These are phyloP conservation scores for Onygena corvina DNA, from an alignment of 2,329 filamentous ascomycete genomes.

Conservation along the genomic window DNA sequence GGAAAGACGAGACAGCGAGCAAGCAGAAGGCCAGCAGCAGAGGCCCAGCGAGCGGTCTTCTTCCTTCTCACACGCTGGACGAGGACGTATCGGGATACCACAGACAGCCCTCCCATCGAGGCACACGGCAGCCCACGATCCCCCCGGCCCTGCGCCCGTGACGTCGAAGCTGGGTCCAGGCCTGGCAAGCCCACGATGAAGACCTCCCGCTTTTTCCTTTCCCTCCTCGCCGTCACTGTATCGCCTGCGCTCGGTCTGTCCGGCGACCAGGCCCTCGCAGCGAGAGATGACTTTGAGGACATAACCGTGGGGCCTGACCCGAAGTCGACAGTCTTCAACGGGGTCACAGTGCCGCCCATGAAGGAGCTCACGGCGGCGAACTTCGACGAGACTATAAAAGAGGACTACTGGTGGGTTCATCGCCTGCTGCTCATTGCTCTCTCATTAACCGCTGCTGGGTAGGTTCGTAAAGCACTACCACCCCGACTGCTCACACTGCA, in stretches of 20 bases:
- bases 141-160: not conserved
- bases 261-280: conserved; percentile 19
- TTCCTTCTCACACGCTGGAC: no score
- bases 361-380: conserved; percentile 37
- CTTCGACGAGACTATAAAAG: conserved; percentile 39
- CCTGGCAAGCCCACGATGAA: conserved; percentile 11
- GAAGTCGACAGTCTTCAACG: conserved; percentile 39
- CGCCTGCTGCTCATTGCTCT: not conserved
- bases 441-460: not conserved
- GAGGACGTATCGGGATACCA: no score
- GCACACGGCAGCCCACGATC: not conserved
- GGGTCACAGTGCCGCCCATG: conserved; percentile 40
- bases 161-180: not conserved
- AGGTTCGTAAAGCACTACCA: conserved; percentile 45
- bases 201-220: conserved; percentile 5
- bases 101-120: not conserved
- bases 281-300: conserved; percentile 19
- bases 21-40: no score
- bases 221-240: conserved; percentile 9
- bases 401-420: conserved; percentile 40
- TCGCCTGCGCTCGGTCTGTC: conserved; percentile 9
- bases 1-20: no score
- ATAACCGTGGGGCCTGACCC: conserved; percentile 15
- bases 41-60: no score
- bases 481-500: conserved; percentile 56